Evolutionary conservation across 306 rosid species (phyloP), one percentile per base, ranked within the genome.

Genomic region (Glycine tomentella): DNA sequence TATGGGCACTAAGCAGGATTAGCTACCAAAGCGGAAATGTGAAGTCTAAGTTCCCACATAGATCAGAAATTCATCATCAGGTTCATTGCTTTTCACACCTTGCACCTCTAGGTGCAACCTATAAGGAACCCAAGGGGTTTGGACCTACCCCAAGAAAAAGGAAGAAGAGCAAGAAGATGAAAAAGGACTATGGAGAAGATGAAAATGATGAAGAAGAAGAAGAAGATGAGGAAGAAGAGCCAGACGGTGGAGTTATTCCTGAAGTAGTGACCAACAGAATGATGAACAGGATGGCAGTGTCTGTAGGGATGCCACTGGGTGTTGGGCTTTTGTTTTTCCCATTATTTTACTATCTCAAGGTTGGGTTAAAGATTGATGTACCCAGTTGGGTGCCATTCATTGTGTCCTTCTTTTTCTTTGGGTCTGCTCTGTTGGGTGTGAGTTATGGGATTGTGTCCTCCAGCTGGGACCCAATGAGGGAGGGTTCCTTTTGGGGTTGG

Each of bases 371-470:
- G 76, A 87, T 91, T 69, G 99, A 95, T 83, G 95, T 92, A 57
- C 97, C 99, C 25, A 87, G 88, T 50, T 93, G 99, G 97, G 95
- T 95, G n/a, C 97, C 99, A 34, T 90, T 93, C 87, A 89, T 90
- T 42, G 94, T 91, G 40, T 95, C 97, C 14, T 93, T 93, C 86
- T 66, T 93, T 64, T 95, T 93, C 92, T 93, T 90, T 80, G 99
- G 97, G 31, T 89, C 99, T 42, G 97, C 97, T 8, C 75, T 95
- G 12, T 76, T 89, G 50, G 99, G 97, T 4, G 97, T 95, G 56
- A 95, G 99, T 81, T 95, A 95, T 85, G 99, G 97, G 77, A 95
- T 93, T 84, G 99, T 91, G 78, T 95, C 99, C 84, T 85, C 97
- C 34, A 93, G 97, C 66, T 92, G 97, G 97, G 95, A 89, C 78